A percentile compares a stretch with the other conserved stretches of the same genome.
Evolutionary conservation across 2,329 filamentous ascomycete genomes (phyloP).

Genomic region (Verticillium isaacii): DNA sequence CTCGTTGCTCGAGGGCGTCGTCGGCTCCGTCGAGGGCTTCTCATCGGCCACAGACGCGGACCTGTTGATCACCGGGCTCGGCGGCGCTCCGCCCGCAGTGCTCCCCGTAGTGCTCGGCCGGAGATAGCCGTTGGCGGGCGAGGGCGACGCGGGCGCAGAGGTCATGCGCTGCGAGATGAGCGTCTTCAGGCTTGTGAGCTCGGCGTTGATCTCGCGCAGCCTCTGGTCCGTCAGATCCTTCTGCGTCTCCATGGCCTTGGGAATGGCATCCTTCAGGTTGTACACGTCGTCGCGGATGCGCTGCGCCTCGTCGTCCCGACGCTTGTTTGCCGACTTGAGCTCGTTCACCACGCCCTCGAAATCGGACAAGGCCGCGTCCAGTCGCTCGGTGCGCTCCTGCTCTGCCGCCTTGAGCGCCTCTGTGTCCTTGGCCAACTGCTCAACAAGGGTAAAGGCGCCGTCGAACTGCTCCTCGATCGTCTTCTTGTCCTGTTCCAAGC

Average conservation of each 20-base stretch:
- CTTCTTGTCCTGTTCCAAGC: constrained; percentile 90
- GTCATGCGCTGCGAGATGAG: constrained; percentile 65
- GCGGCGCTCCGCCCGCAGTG: neutral
- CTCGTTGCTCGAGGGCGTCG: constrained; percentile 6
- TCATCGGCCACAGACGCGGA: neutral
- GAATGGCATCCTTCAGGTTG: constrained; percentile 76
- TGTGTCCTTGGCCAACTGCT: constrained; percentile 89
- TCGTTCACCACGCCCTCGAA: constrained; percentile 79
- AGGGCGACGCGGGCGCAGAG: constrained; percentile 20
- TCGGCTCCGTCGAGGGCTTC: neutral
- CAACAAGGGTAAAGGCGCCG: constrained; percentile 83
- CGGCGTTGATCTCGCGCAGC: constrained; percentile 77
- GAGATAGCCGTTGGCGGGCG: constrained; percentile 10
- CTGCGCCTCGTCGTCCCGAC: constrained; percentile 82
- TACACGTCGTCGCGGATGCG: constrained; percentile 83
- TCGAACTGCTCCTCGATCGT: constrained; percentile 91
- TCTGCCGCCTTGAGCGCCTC: constrained; percentile 83
- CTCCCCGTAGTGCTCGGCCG: neutral
- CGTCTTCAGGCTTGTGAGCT: constrained; percentile 89
- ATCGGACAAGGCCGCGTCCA: constrained; percentile 77
- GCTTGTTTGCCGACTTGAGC: constrained; percentile 74
- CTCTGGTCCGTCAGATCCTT: constrained; percentile 78
- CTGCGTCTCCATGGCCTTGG: constrained; percentile 82
- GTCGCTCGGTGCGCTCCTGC: constrained; percentile 72
- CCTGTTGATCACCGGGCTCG: neutral